These are phyloP conservation scores for Cinchona pubescens DNA, from an alignment of 257 asterid species.

Conservation along the genomic window DNA sequence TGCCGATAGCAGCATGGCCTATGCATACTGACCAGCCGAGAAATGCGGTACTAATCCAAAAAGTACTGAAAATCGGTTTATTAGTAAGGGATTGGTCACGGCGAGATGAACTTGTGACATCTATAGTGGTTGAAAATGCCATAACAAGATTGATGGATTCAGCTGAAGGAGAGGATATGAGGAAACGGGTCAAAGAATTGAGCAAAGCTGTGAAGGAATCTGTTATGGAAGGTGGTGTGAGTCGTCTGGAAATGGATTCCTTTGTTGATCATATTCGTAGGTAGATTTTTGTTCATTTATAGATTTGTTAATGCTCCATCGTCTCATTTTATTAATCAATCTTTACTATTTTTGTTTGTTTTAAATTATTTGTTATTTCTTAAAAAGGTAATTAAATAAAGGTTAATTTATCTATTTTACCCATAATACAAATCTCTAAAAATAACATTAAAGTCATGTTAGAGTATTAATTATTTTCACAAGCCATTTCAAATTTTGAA, in stretches of 20 bases:
- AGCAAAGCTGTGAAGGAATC: constrained; percentile 15
- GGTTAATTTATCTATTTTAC: too few species aligned
- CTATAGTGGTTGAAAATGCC: constrained; percentile 5
- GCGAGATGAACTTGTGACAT: constrained; percentile 11
- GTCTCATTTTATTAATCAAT: too few species aligned
- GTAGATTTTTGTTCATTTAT: not conserved
- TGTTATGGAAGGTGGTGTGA: constrained; percentile 14
- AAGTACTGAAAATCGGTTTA: constrained; percentile 17
- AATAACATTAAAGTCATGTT: too few species aligned
- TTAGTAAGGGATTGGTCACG: constrained; percentile 1
- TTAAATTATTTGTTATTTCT: too few species aligned
- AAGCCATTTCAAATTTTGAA: too few species aligned
- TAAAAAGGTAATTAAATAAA: too few species aligned
- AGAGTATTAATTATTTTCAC: too few species aligned
- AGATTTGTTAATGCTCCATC: too few species aligned
- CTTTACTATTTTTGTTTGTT: too few species aligned
- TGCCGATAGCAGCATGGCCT: constrained; percentile 28
- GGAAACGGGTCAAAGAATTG: constrained; percentile 10
- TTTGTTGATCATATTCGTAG: not conserved
- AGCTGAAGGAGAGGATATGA: constrained; percentile 21
- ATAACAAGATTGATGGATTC: constrained; percentile 24
- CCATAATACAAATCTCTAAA: too few species aligned
- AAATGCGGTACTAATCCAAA: constrained; percentile 8
- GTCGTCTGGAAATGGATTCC: not conserved
- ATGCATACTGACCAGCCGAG: constrained; percentile 26